A percentile compares a stretch with the other conserved stretches of the same genome.
These are phyloP conservation scores for Pseudocercospora fijiensis DNA, from an alignment of 2,329 filamentous ascomycete genomes.

Conservation along the genomic window DNA sequence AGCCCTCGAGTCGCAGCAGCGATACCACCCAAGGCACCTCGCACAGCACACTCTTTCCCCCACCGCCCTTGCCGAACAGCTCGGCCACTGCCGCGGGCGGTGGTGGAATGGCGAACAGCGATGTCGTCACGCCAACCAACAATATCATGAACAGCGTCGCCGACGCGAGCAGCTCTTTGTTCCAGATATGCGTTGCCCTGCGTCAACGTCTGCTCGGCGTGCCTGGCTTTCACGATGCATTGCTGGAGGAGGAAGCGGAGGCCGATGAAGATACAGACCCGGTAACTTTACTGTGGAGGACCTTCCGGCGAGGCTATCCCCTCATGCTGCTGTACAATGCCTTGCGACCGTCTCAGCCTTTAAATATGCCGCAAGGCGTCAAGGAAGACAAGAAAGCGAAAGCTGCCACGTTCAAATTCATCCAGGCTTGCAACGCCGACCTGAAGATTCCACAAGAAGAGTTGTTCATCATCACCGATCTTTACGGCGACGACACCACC, in stretches of 20 bases:
- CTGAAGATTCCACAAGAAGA: slow-evolving; percentile 76
- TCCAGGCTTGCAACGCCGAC: slow-evolving; percentile 82
- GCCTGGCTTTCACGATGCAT: slow-evolving; percentile 73
- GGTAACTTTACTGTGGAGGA: slow-evolving; percentile 86
- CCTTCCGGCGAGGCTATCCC: slow-evolving; percentile 78
- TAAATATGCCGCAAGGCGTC: slow-evolving; percentile 51
- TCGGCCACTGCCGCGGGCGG: slow-evolving; percentile 31
- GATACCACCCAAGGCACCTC: slow-evolving; percentile 50
- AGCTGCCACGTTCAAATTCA: slow-evolving; percentile 85
- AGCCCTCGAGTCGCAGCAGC: slow-evolving; percentile 48
- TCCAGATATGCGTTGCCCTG: slow-evolving; percentile 88
- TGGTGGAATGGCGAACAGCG: slow-evolving; percentile 38
- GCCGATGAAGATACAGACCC: slow-evolving; percentile 70
- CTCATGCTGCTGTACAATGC: slow-evolving; percentile 87
- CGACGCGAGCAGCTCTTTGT: slow-evolving; percentile 86
- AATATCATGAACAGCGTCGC: slow-evolving; percentile 98
- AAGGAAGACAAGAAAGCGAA: slow-evolving; percentile 77
- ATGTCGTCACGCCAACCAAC: slow-evolving; percentile 71
- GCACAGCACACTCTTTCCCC: slow-evolving; percentile 47
- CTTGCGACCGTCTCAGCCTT: slow-evolving; percentile 66
- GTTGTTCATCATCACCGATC: slow-evolving; percentile 86
- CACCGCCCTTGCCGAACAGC: slow-evolving; percentile 35
- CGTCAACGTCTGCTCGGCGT: slow-evolving; percentile 79
- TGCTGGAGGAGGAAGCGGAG: slow-evolving; percentile 70
- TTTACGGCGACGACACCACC: slow-evolving; percentile 91